phyloP scores from a whole-genome alignment of 2,329 filamentous ascomycete species.

The Aspergillus puulaauensis region DNA sequence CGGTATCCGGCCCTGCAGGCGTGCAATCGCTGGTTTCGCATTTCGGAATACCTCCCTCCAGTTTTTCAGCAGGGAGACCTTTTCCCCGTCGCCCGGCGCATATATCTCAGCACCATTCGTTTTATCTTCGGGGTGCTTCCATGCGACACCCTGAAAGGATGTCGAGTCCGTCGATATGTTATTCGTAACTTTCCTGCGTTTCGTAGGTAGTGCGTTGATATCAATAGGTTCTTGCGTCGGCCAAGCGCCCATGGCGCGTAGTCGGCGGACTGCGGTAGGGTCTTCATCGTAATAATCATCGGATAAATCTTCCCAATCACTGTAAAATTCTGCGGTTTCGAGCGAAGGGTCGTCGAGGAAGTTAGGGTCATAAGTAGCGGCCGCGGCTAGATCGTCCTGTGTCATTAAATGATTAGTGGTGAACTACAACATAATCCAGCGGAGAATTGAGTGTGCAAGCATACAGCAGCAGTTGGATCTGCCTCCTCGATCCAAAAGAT shows the following conservation, averaged over 20 bases:
- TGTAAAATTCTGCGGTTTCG: conserved; percentile 41
- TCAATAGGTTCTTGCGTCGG: not conserved
- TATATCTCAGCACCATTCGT: conserved; percentile 30
- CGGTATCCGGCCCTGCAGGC: conserved; percentile 19
- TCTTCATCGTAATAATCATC: conserved; percentile 48
- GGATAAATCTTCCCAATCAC: conserved; percentile 48
- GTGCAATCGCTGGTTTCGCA: conserved; percentile 30
- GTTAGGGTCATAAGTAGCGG: conserved; percentile 40
- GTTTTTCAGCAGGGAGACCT: conserved; percentile 46
- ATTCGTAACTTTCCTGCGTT: conserved; percentile 1
- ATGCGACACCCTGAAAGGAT: conserved; percentile 43
- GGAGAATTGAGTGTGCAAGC: not conserved
- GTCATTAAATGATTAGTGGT: conserved; percentile 5
- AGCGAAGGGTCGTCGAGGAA: conserved; percentile 40
- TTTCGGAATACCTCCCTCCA: conserved; percentile 47
- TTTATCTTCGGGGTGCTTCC: conserved; percentile 32
- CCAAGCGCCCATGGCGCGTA: conserved; percentile 17
- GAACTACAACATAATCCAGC: not conserved
- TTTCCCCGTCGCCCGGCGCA: conserved; percentile 40
- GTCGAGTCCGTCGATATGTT: conserved; percentile 20
- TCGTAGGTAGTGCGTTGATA: conserved; percentile 6
- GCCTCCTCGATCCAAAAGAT: conserved; percentile 36
- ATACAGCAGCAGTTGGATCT: conserved; percentile 35
- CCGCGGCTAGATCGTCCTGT: conserved; percentile 46
- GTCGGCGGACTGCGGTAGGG: conserved; percentile 30